Percentiles rank a stretch among this genome's conserved stretches.
Evolutionary conservation across 345 rosid genomes (phyloP).

Genomic region (Boechera divaricarpa): DNA sequence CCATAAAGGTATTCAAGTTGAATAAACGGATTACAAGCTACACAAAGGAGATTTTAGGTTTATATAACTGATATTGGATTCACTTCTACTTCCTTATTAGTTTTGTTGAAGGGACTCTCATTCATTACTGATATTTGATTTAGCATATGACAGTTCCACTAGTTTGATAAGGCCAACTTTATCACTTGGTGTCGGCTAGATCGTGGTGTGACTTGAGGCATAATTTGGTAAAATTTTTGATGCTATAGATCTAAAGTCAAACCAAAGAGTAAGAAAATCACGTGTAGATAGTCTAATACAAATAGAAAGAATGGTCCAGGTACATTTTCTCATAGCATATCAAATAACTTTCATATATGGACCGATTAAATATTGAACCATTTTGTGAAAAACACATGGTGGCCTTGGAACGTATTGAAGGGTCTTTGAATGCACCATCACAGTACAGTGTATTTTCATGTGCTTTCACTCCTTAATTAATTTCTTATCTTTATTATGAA

Average conservation of each 20-base stretch:
- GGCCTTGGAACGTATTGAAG: constrained; percentile 37
- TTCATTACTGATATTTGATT: constrained; percentile 15
- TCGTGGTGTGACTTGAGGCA: constrained; percentile 37
- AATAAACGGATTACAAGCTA: too few species aligned
- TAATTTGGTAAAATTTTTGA: constrained; percentile 11
- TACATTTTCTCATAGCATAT: constrained; percentile 33
- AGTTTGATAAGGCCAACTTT: constrained; percentile 15
- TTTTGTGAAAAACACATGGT: constrained; percentile 33
- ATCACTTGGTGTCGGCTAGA: constrained; percentile 33
- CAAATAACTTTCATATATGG: constrained; percentile 31
- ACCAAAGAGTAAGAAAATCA: constrained; percentile 42
- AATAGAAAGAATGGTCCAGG: constrained; percentile 38
- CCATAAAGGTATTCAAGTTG: too few species aligned
- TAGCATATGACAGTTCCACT: constrained; percentile 28
- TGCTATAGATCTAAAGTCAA: constrained; percentile 40
- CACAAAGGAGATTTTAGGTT: background rate
- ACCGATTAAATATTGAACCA: constrained; percentile 39
- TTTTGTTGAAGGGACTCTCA: background rate
- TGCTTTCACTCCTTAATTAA: constrained; percentile 23
- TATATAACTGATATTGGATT: background rate
- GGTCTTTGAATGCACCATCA: constrained; percentile 40
- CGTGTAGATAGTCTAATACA: constrained; percentile 30
- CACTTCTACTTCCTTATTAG: background rate
- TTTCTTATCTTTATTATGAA: constrained; percentile 21
- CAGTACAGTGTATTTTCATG: constrained; percentile 41